Evolutionary conservation across 805 yeast genomes (phyloP).

Genomic region (Grigorovia yakushimaensis): DNA sequence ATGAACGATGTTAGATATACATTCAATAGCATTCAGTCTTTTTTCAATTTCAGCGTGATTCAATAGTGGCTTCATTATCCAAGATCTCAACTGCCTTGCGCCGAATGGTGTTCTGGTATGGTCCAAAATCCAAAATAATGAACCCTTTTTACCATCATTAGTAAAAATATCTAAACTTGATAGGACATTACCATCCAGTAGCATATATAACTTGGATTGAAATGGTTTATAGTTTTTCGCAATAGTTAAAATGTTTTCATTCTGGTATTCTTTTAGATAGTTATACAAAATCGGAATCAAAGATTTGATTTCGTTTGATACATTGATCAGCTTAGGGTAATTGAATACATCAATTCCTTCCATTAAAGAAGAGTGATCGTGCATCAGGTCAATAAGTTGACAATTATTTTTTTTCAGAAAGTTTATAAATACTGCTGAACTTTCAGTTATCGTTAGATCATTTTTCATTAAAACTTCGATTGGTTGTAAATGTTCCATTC

Average conservation of each 20-base stretch:
- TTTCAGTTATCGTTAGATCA: neutral
- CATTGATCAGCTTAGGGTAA: constrained; percentile 18
- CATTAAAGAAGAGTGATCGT: neutral
- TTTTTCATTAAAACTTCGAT: constrained; percentile 46
- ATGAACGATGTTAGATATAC: constrained; percentile 32
- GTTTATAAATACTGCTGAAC: neutral
- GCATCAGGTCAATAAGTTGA: neutral
- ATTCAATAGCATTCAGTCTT: constrained; percentile 55
- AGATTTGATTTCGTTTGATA: constrained; percentile 16
- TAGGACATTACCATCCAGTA: constrained; percentile 57
- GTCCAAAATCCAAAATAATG: constrained; percentile 70
- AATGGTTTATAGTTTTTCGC: constrained; percentile 45
- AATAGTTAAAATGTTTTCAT: constrained; percentile 47
- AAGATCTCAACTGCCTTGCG: constrained; percentile 47
- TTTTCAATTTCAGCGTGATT: constrained; percentile 43
- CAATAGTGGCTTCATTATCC: constrained; percentile 70
- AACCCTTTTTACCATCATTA: constrained; percentile 47
- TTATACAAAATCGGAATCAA: constrained; percentile 36
- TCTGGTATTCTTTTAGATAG: constrained; percentile 54
- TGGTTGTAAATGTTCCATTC: constrained; percentile 67
- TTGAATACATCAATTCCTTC: constrained; percentile 8
- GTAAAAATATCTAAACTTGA: constrained; percentile 71
- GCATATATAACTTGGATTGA: constrained; percentile 32
- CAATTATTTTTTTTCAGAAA: constrained; percentile 1
- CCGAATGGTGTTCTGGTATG: constrained; percentile 79